Base-by-base conservation (phyloP, 352 stramenopile species). In the Globisporangium camurandrum region DNA sequence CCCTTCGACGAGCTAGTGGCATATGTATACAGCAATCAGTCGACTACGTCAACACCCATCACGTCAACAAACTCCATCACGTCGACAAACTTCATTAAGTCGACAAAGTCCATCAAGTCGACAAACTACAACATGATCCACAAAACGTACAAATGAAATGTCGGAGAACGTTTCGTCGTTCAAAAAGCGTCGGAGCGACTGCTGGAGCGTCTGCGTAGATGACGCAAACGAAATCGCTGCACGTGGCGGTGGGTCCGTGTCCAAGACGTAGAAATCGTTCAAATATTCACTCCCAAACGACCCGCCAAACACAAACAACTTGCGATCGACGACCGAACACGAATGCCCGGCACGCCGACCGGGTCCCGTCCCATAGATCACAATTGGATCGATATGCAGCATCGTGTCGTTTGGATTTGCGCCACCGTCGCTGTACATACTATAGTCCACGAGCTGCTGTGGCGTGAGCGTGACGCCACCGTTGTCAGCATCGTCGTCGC, bases 281-380 rank as follows among this genome's bases (percentile, higher is more conserved):
- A 98, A 67, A 62, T 98, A 97, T 41, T 97, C 84, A 51, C 79
- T 86, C 10, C 87, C 86, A 46, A 85, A 96, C 3, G 75, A 94
- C 12, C 95, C 93, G 36, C 93, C 93, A 73, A 98, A 98, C 4
- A 98, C 65, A 51, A 97, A 96, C 19, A 98, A 88, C 59, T 90
- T 84, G 34, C 90, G 79, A 56, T 95, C 86, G 8, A 98, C 81
- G 2, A 97, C 87, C 5, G 93, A 97, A 43, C 91, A 96, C 33
- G 92, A 98, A 61, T 98, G 93, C 2, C 95, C 95, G 4, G 95
- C 93, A 51, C 95, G 75, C 22, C 86, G 77, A 19, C 90, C 87
- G 10, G 95, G 93, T 6, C 84, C 82, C 16, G 71, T 67, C 11
- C 95, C 95, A 37, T 90, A 67, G 16, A 98, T 62, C 45, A 95